These are phyloP conservation scores for Erigeron canadensis DNA, from an alignment of 129 eudicot genomes.

Conservation along the genomic window DNA sequence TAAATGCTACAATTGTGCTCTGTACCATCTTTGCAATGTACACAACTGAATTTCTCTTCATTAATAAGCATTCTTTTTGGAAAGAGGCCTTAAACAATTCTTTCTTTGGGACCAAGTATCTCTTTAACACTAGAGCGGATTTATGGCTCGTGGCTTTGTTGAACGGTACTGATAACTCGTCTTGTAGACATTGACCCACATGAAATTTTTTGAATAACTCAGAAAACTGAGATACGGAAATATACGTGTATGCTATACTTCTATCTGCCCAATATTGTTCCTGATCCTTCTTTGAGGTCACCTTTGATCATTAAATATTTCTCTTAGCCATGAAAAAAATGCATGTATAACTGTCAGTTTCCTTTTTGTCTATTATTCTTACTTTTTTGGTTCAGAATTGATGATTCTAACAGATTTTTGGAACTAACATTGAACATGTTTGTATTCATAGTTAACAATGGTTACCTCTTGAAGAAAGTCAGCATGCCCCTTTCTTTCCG, in stretches of 20 bases:
- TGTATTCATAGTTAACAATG: background rate
- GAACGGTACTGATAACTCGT: slow-evolving; percentile 78
- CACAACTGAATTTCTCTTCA: slow-evolving; percentile 69
- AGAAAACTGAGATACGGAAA: slow-evolving; percentile 64
- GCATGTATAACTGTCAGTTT: no score
- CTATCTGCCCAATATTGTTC: slow-evolving; percentile 87
- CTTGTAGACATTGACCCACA: slow-evolving; percentile 65
- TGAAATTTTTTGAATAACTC: slow-evolving; percentile 71
- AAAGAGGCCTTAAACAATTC: slow-evolving; percentile 81
- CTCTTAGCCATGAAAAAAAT: no score
- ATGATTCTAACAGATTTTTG: background rate
- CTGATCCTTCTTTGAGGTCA: slow-evolving; percentile 92
- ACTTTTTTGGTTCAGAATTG: background rate
- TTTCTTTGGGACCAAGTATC: slow-evolving; percentile 55
- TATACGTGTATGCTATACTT: slow-evolving; percentile 57
- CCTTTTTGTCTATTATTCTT: no score
- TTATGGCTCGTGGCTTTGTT: slow-evolving; percentile 60
- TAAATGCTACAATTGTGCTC: slow-evolving; percentile 69
- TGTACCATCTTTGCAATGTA: slow-evolving; percentile 83
- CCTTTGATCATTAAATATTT: slow-evolving; percentile 34
- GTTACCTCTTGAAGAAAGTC: slow-evolving; percentile 97
- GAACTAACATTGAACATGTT: background rate
- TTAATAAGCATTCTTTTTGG: slow-evolving; percentile 86
- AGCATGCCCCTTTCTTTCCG: slow-evolving; percentile 84
- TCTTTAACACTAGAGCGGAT: slow-evolving; percentile 76